Evolutionary conservation across 2,329 filamentous ascomycete species (phyloP), one percentile per base, ranked within the genome.

Genomic region (Clonostachys sp.): DNA sequence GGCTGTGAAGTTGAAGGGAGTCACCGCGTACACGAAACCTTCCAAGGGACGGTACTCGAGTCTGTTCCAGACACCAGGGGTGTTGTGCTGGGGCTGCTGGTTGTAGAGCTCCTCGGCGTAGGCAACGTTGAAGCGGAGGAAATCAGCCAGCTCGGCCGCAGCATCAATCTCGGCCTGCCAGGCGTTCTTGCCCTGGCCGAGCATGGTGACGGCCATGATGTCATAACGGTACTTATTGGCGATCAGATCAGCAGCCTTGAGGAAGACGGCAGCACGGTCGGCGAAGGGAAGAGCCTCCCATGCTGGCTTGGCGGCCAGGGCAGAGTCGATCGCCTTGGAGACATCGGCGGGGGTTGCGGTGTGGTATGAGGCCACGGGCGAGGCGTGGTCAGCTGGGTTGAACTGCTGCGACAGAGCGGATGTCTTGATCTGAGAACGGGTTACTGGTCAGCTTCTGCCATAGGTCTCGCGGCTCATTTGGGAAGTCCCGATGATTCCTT

Each of bases 111-210:
- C 89, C 71, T 96, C 86, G 30, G 92, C 92, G 62, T 94, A 96
- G 66, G 91, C 84, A 46, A 96, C 92, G 62, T 94, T 94, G 75
- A 96, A 96, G 62, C 91, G 83, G 64, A 97, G 74, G 71, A 97
- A 97, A 66, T 99, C 92, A 57, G 83, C 86, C 57, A 95, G 72
- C 76, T 99, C 94, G 9, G 92, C 92, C 16, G 92, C 92, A 38
- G 91, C 81, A 67, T 97, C 92, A 54, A 97, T 97, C 77, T 99
- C 92, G n/a, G 94, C 92, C 71, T 99, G 92, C 91, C 91, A 97
- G 43, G 89, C 90, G 66, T 96, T 97, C 81, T 97, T 97, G 60
- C 94, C 92, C 71, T 99, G 92, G 51, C 92, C 94, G 34, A 96
- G 76, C 83, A 97, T 96, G 13, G 94, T 96, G 41, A 90, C 83